phyloP scores from a whole-genome alignment of 345 rosid species.

The Syzygium aqueum region DNA sequence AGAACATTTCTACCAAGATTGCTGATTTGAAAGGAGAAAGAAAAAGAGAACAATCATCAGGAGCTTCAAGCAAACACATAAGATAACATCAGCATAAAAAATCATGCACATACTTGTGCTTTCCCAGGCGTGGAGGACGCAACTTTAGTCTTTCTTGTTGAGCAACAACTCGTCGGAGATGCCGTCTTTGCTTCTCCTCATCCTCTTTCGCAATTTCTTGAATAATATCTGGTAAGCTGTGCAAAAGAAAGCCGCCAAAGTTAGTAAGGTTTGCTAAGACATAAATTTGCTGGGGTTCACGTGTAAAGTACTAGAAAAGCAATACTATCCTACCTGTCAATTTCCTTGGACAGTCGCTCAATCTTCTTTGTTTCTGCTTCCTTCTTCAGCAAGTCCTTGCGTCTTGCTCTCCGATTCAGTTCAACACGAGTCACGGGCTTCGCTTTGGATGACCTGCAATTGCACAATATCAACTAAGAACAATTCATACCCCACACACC shows the following conservation, averaged over 20 bases:
- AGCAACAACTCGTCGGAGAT: conserved; percentile 38
- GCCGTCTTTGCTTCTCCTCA: conserved; percentile 60
- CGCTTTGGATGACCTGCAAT: conserved; percentile 32
- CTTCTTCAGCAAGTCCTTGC: conserved; percentile 38
- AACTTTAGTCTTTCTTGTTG: conserved; percentile 67
- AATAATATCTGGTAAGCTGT: conserved; percentile 62
- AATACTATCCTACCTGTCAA: conserved; percentile 39
- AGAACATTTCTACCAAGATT: not conserved
- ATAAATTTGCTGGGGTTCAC: not conserved
- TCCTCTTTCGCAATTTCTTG: conserved; percentile 80
- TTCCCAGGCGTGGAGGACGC: conserved; percentile 88
- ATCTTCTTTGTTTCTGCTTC: conserved; percentile 45
- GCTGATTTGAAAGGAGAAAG: not conserved
- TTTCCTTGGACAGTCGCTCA: conserved; percentile 45
- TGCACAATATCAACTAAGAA: not conserved
- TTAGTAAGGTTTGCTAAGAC: not conserved
- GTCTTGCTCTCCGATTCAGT: conserved; percentile 65
- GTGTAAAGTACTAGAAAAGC: not conserved
- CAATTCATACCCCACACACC: not conserved
- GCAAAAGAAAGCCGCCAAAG: not conserved
- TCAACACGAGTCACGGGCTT: conserved; percentile 71
- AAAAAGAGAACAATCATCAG: not conserved
- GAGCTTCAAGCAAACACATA: not conserved
- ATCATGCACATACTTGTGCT: conserved; percentile 59
- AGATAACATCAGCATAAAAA: not conserved